A percentile compares a stretch with the other conserved stretches of the same genome.
These are phyloP conservation scores for Bolboschoenoplectus hybrid DNA, from an alignment of 202 grass and related monocot species.

Conservation along the genomic window DNA sequence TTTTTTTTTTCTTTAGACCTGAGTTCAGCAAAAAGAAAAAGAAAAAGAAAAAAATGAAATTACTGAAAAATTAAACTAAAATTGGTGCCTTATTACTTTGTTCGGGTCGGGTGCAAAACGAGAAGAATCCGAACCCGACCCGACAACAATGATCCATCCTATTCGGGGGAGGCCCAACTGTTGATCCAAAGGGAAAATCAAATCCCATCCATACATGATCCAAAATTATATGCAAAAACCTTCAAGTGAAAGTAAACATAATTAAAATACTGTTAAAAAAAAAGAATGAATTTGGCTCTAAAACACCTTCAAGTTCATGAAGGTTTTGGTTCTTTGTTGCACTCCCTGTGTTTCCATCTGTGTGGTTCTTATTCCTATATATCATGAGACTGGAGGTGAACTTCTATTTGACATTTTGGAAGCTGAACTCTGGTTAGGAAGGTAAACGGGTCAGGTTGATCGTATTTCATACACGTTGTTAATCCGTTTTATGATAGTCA, in stretches of 20 bases:
- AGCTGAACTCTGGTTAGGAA: background rate
- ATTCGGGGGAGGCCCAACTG: conserved; percentile 36
- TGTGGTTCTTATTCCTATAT: background rate
- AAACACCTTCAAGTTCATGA: background rate
- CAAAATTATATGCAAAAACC: background rate
- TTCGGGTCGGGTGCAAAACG: background rate
- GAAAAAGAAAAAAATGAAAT: background rate
- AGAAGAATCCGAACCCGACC: background rate
- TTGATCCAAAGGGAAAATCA: background rate
- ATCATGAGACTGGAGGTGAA: background rate
- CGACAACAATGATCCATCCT: background rate
- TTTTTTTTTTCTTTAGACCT: background rate
- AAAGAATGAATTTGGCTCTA: background rate
- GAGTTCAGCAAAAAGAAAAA: background rate
- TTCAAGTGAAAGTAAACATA: background rate
- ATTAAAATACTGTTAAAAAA: background rate
- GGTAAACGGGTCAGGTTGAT: too few species aligned
- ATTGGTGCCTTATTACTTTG: background rate
- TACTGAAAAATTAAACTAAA: background rate
- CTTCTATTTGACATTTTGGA: background rate
- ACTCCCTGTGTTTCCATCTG: background rate
- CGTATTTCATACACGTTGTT: too few species aligned
- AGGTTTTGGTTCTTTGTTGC: background rate
- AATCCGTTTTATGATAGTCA: too few species aligned
- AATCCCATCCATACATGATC: conserved; percentile 10